Base-by-base conservation (phyloP, 495 filamentous ascomycete species). In the Talaromyces thailandensis region DNA sequence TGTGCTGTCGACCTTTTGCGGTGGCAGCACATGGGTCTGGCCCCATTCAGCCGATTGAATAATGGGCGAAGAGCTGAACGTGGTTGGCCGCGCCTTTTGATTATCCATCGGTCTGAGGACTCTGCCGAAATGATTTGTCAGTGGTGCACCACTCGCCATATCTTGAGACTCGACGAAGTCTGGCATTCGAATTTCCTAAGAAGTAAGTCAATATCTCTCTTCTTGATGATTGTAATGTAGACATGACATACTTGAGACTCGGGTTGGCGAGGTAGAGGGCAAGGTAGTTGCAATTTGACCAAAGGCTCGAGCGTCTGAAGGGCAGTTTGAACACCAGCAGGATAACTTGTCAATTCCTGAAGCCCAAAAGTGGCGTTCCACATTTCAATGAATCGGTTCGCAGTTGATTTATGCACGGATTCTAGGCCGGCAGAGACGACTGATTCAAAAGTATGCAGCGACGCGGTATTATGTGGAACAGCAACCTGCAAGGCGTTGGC, bases 281-380 rank as follows among this genome's bases (percentile, higher is more conserved):
- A 51, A 23, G 82, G 82, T 31, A 82, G 62, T 43, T 71, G 66
- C 21, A 85, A 62, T 83, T 81, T 81, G 4, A 80, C 75, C 23
- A 76, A 65, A 11, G 72, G 66, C 29, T 75, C 66, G 16, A 87
- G 67, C 31, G 71, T 76, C 29, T 73, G 71, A 31, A 91, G 66
- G 11, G 79, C 80, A 4, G 63, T 63, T 48, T 74, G 73, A 21
- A 90, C 68, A n/a, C 68, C 62, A 16, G 67, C 58, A 2, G 84
- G 76, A 67, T 82, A 84, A 40, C 73, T 67, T 7, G 84, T 57
- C 7, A 59, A 62, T 7, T 75, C 66, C 62, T 82, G 74, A 35
- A 62, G 65, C 2, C 78, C 82, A 69, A 87, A 88, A 0, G 78
- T 84, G 1, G 73, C 63, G 58, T 84, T 83, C 86, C 86, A 91